Percentiles rank a stretch among this genome's conserved stretches.
phyloP scores from a whole-genome alignment of 129 eudicot species.

The Deinandra increscens region DNA sequence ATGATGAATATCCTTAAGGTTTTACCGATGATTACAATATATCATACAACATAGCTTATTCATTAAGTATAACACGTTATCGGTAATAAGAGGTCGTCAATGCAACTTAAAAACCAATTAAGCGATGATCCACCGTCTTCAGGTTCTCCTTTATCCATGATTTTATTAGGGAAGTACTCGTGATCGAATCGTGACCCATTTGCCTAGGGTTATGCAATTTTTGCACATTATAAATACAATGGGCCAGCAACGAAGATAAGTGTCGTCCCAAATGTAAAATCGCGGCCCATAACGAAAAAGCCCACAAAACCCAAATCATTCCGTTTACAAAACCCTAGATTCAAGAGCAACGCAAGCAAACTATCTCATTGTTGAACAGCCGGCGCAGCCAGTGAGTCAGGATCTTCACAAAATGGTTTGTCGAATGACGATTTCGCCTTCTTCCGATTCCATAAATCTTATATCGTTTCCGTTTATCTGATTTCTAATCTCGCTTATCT shows the following conservation, averaged over 20 bases:
- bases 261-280: not conserved
- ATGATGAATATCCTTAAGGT: too few species aligned
- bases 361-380: not conserved
- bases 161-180: too few species aligned
- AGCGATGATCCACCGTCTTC: too few species aligned
- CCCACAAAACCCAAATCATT: not conserved
- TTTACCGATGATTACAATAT: too few species aligned
- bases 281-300: not conserved
- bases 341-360: constrained; percentile 13
- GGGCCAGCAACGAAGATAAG: not conserved
- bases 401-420: constrained; percentile 26
- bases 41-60: too few species aligned
- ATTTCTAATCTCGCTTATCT: not conserved
- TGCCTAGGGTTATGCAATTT: too few species aligned
- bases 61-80: too few species aligned
- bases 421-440: not conserved
- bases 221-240: too few species aligned
- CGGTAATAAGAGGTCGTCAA: too few species aligned
- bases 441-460: not conserved
- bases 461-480: not conserved
- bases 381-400: not conserved
- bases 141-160: too few species aligned
- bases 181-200: too few species aligned
- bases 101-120: too few species aligned
- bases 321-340: constrained; percentile 28